Evolutionary conservation across 495 filamentous ascomycete species (phyloP).

Genomic region (Penicillium argentinense): DNA sequence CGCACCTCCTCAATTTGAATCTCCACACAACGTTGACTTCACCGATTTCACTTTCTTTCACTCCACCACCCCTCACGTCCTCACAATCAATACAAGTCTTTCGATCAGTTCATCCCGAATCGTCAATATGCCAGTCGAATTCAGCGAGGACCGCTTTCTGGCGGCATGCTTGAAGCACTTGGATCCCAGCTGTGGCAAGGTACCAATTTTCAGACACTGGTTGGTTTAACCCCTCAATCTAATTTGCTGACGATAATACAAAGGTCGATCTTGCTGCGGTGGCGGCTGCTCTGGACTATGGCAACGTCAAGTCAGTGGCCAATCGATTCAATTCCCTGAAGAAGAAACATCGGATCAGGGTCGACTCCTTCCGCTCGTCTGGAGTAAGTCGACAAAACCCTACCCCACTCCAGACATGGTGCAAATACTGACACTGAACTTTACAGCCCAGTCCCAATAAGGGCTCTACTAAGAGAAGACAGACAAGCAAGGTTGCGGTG

Average conservation of each 20-base stretch:
- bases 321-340: constrained; percentile 31
- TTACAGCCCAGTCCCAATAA: no score
- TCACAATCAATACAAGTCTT: not conserved
- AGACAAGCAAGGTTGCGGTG: no score
- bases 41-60: not conserved
- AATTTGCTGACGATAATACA: no score
- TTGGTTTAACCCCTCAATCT: no score
- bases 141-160: constrained; percentile 1
- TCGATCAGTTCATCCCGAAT: not conserved
- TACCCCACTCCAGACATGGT: no score
- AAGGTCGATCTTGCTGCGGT: constrained; percentile 33
- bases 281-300: constrained; percentile 25
- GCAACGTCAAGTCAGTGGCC: constrained; percentile 29
- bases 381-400: no score
- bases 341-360: constrained; percentile 24
- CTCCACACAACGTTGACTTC: not conserved
- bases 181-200: not conserved
- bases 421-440: no score
- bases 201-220: no score
- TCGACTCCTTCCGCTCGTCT: not conserved
- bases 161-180: constrained; percentile 2
- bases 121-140: not conserved
- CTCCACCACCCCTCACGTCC: not conserved
- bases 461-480: no score
- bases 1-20: not conserved